A percentile compares a stretch with the other conserved stretches of the same genome.
phyloP scores from a whole-genome alignment of 352 stramenopile species.

The Pythium coloratum region DNA sequence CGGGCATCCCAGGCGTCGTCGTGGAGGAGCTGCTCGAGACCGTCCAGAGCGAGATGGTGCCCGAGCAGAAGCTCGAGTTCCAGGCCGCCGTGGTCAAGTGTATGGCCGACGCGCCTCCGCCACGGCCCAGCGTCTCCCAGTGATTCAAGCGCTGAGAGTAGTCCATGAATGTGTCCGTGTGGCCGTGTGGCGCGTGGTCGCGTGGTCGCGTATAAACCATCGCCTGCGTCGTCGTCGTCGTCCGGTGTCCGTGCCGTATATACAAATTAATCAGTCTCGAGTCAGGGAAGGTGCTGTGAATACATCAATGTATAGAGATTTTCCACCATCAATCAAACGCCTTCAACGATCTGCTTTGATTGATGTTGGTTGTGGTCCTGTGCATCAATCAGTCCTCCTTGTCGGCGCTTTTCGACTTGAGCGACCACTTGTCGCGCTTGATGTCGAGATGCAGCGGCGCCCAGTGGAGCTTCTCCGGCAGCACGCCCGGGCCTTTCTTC shows the following conservation, averaged over 20 bases:
- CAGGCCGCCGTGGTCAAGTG: slow-evolving; percentile 26
- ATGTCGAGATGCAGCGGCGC: slow-evolving; percentile 81
- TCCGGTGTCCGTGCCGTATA: not conserved
- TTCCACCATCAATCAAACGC: not conserved
- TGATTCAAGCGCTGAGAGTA: not conserved
- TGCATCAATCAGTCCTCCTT: slow-evolving; percentile 54
- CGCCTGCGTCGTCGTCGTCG: not conserved
- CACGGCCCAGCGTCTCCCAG: slow-evolving; percentile 20
- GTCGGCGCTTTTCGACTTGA: slow-evolving; percentile 70
- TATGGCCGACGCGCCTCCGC: slow-evolving; percentile 12
- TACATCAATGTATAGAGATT: not conserved
- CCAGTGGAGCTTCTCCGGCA: slow-evolving; percentile 82
- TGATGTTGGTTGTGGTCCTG: not conserved
- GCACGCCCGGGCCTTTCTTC: slow-evolving; percentile 71
- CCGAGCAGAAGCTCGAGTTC: slow-evolving; percentile 54
- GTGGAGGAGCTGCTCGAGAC: slow-evolving; percentile 55
- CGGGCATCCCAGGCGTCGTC: slow-evolving; percentile 46
- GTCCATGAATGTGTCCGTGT: too few species aligned
- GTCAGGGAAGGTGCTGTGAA: not conserved
- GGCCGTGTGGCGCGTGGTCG: not conserved
- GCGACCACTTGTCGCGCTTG: slow-evolving; percentile 86
- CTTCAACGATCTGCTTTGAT: not conserved
- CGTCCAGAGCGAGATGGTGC: slow-evolving; percentile 67
- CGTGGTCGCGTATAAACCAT: not conserved
- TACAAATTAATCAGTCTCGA: not conserved